Conservation (phyloP, 2,329 filamentous ascomycete species). For the Teratosphaeria viscida region DNA sequence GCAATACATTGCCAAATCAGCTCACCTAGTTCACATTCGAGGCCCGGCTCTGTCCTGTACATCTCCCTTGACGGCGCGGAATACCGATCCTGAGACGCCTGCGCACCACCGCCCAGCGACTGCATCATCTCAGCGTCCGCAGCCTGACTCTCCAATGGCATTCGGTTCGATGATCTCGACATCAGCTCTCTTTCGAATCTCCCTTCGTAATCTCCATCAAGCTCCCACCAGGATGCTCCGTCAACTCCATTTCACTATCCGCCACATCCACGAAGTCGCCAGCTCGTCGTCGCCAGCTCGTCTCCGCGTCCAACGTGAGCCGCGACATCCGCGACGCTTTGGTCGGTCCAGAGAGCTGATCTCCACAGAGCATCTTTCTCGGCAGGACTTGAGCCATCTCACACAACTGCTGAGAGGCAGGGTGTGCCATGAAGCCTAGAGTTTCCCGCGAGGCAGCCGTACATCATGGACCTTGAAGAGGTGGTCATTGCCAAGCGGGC, state of each 20-base stretch:
- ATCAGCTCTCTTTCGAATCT: constrained; percentile 1
- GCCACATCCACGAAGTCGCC: constrained; percentile 15
- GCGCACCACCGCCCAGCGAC: not conserved
- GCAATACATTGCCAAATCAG: no score
- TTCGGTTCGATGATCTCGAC: not conserved
- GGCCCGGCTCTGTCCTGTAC: constrained; percentile 6
- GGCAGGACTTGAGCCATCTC: not conserved
- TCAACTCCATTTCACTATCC: constrained; percentile 15
- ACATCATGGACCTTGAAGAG: no score
- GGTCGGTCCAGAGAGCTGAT: constrained; percentile 16
- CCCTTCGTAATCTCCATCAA: constrained; percentile 8
- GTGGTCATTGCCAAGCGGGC: no score
- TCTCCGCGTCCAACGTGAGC: constrained; percentile 11
- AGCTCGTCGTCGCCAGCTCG: constrained; percentile 7
- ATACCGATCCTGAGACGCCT: constrained; percentile 6
- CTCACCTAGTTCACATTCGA: not conserved
- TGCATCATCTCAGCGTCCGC: not conserved
- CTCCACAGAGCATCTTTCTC: no score
- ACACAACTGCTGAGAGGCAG: no score
- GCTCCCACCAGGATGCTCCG: constrained; percentile 14
- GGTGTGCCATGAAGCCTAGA: no score
- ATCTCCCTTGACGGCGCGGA: constrained; percentile 12
- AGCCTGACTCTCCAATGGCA: no score
- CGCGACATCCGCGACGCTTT: constrained; percentile 7
- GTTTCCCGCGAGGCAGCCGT: no score